Evolutionary conservation across 2,329 filamentous ascomycete species (phyloP).

Genomic region (Neofusicoccum parvum): DNA sequence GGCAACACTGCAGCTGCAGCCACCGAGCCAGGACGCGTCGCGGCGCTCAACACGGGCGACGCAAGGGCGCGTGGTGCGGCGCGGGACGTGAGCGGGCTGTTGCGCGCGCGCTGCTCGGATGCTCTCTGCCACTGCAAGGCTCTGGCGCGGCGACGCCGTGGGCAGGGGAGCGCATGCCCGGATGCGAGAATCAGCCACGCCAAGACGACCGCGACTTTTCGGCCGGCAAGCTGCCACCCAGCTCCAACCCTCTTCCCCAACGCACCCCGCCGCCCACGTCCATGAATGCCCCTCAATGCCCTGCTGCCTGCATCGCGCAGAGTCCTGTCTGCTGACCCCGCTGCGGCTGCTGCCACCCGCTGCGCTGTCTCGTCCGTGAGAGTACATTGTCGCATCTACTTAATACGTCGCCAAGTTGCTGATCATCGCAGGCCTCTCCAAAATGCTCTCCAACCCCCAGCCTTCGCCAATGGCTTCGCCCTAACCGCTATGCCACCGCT

Average conservation of each 20-base stretch:
- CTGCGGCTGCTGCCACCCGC: not conserved
- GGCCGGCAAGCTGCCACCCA: not conserved
- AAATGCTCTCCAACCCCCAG: not conserved
- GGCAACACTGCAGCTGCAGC: not conserved
- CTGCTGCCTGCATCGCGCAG: conserved; percentile 11
- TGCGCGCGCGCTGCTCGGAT: not conserved
- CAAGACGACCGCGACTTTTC: conserved; percentile 9
- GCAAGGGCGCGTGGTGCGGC: not conserved
- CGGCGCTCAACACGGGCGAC: not conserved
- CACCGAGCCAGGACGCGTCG: not conserved
- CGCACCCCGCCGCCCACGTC: not conserved
- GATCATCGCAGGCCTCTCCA: not conserved
- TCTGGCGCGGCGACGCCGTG: not conserved
- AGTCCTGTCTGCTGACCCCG: not conserved
- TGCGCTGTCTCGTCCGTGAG: not conserved
- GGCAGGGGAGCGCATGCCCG: not conserved
- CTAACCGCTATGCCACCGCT: not conserved
- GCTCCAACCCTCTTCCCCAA: not conserved
- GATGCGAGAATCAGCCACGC: not conserved
- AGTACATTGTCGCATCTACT: not conserved
- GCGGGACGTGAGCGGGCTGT: not conserved
- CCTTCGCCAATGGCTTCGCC: not conserved
- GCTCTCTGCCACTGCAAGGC: not conserved
- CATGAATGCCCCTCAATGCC: conserved; percentile 20
- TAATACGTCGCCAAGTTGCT: not conserved